Conservation (phyloP, 2,329 filamentous ascomycete species). For the Colletotrichum costaricense region DNA sequence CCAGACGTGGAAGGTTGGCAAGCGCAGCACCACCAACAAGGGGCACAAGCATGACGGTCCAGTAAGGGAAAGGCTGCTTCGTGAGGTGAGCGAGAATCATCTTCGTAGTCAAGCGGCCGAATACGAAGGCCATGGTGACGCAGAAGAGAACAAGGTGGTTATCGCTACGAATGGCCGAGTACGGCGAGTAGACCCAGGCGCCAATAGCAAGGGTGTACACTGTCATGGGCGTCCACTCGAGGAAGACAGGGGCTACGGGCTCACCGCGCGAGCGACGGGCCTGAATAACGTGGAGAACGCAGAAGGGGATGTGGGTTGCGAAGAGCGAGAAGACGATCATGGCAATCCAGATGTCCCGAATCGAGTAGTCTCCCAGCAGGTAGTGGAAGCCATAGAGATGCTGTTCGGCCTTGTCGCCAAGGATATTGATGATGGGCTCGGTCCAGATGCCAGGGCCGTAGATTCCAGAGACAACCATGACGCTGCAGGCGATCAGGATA, state of each 20-base stretch:
- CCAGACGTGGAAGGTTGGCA: conserved; percentile 83
- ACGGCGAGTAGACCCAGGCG: conserved; percentile 89
- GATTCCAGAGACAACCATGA: conserved; percentile 89
- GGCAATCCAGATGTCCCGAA: conserved; percentile 89
- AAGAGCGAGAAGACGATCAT: conserved; percentile 75
- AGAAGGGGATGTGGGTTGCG: conserved; percentile 85
- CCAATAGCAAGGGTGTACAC: conserved; percentile 81
- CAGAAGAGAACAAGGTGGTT: conserved; percentile 95
- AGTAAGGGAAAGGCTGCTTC: conserved; percentile 93
- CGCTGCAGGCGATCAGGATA: conserved; percentile 83
- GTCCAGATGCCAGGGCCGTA: conserved; percentile 92
- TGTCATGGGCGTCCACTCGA: conserved; percentile 93
- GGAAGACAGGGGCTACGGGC: conserved; percentile 83
- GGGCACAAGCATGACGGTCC: conserved; percentile 91
- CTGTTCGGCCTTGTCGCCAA: conserved; percentile 68
- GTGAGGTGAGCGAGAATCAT: conserved; percentile 98
- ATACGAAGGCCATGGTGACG: conserved; percentile 94
- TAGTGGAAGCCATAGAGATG: conserved; percentile 64
- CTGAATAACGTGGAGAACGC: conserved; percentile 84
- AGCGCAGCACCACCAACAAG: conserved; percentile 87
- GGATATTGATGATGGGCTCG: conserved; percentile 74
- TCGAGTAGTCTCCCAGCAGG: conserved; percentile 76
- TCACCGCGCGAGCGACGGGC: conserved; percentile 79
- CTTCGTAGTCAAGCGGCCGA: conserved; percentile 98
- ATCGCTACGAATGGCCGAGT: conserved; percentile 82